A percentile compares a stretch with the other conserved stretches of the same genome.
phyloP scores from a whole-genome alignment of 176 grass and related monocot species.

The Aegilops sharonensis region DNA sequence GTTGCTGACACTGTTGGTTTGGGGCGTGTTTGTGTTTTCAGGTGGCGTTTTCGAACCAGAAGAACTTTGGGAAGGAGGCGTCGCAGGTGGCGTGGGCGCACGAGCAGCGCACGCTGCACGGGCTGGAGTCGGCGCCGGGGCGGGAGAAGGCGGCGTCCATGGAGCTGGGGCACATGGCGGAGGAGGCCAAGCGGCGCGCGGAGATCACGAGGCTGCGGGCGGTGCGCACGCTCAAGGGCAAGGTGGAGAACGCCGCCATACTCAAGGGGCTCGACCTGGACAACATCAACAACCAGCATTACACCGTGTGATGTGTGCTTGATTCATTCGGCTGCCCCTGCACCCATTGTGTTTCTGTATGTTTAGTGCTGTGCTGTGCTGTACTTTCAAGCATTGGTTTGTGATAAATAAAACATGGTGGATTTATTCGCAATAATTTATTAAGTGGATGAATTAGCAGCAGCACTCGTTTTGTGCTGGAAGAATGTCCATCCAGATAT shows the following conservation, averaged over 20 bases:
- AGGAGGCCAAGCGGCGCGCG: conserved; percentile 49
- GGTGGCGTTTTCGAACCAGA: conserved; percentile 52
- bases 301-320: conserved; percentile 33
- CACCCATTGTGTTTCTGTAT: neutral
- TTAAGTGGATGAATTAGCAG: neutral
- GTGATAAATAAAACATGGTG: neutral
- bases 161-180: conserved; percentile 45
- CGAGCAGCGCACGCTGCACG: conserved; percentile 52
- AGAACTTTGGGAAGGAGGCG: conserved; percentile 42
- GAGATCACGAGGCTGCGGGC: conserved; percentile 59
- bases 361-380: neutral
- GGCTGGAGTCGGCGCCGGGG: conserved; percentile 18
- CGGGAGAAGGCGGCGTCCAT: conserved; percentile 30
- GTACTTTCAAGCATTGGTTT: neutral
- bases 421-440: neutral
- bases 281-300: conserved; percentile 54
- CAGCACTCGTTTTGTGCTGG: neutral
- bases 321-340: neutral
- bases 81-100: conserved; percentile 49
- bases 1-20: neutral
- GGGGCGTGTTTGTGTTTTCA: conserved; percentile 2
- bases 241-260: conserved; percentile 47
- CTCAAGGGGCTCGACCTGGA: conserved; percentile 52
- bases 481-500: too few species aligned
- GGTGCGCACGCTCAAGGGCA: conserved; percentile 59